Evolutionary conservation across 78 protist species (phyloP).

Genomic region (Pigoraptor vietnamica): DNA sequence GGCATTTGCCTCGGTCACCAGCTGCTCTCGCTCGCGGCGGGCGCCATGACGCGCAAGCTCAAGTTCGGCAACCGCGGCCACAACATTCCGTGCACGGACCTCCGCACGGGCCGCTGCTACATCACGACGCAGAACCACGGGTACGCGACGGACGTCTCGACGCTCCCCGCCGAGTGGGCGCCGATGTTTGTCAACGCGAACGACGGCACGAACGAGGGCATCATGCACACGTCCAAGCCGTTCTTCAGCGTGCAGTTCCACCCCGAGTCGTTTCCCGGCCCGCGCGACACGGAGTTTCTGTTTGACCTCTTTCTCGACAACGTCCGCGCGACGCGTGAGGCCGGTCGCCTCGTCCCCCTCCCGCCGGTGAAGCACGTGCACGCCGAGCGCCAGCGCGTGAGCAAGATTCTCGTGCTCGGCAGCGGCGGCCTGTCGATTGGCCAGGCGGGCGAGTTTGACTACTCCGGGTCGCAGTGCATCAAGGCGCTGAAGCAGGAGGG

Average conservation of each 20-base stretch:
- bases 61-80: constrained; percentile 93
- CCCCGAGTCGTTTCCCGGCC: constrained; percentile 96
- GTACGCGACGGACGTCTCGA: constrained; percentile 76
- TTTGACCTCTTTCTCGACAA: constrained; percentile 76
- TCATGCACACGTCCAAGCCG: constrained; percentile 75
- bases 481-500: constrained; percentile 94
- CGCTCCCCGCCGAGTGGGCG: constrained; percentile 85
- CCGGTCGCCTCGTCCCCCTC: not conserved
- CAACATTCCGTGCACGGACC: constrained; percentile 89
- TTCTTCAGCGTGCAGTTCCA: constrained; percentile 94
- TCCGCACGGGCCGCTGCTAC: constrained; percentile 63
- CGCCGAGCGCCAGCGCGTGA: constrained; percentile 2
- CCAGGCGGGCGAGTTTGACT: constrained; percentile 99
- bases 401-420: constrained; percentile 78
- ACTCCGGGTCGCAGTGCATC: constrained; percentile 80
- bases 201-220: constrained; percentile 94
- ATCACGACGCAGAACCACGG: constrained; percentile 83
- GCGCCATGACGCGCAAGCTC: constrained; percentile 85
- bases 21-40: constrained; percentile 85
- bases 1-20: constrained; percentile 95
- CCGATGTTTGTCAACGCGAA: constrained; percentile 90
- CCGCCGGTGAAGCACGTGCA: constrained; percentile 2
- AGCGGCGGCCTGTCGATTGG: constrained; percentile 95
- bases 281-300: constrained; percentile 90
- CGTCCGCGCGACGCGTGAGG: not conserved